These are phyloP conservation scores for Leptoxyphium fumago DNA, from an alignment of 2,329 filamentous ascomycete species.

Conservation along the genomic window DNA sequence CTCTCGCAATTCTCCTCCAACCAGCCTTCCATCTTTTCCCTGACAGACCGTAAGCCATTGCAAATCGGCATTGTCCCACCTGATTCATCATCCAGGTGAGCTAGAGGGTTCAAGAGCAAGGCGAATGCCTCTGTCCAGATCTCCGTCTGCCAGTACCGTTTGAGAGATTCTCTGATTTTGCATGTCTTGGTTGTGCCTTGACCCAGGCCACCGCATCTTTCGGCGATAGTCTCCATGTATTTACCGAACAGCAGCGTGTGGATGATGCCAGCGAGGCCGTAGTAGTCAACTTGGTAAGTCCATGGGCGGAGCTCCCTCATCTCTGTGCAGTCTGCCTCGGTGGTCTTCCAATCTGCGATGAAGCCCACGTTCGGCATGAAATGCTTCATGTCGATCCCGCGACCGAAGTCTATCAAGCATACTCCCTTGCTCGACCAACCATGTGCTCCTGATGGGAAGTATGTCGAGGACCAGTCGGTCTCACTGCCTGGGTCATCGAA, in stretches of 20 bases:
- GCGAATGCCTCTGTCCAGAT: constrained; percentile 78
- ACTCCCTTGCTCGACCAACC: constrained; percentile 75
- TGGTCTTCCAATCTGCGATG: constrained; percentile 89
- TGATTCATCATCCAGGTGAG: constrained; percentile 50
- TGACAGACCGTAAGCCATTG: constrained; percentile 50
- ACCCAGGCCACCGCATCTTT: constrained; percentile 32
- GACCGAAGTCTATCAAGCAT: constrained; percentile 84
- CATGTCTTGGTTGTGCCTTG: constrained; percentile 51
- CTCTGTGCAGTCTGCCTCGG: constrained; percentile 78
- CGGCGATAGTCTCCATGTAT: constrained; percentile 67
- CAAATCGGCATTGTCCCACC: constrained; percentile 56
- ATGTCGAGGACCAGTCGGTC: constrained; percentile 45
- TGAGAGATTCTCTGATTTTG: constrained; percentile 65
- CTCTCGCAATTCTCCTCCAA: constrained; percentile 69
- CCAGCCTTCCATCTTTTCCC: constrained; percentile 74
- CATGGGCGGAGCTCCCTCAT: constrained; percentile 88
- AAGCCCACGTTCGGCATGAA: constrained; percentile 70
- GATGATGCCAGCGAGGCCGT: constrained; percentile 76
- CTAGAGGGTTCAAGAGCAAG: constrained; percentile 67
- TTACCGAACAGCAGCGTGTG: constrained; percentile 85
- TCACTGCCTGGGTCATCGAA: constrained; percentile 40
- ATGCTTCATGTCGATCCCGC: constrained; percentile 81
- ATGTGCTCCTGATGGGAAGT: constrained; percentile 55
- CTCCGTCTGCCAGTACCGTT: constrained; percentile 93
- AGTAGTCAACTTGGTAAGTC: constrained; percentile 97